Evolutionary conservation across 768 basidiomycete genomes (phyloP).

Genomic region (Termitomyces sp.): DNA sequence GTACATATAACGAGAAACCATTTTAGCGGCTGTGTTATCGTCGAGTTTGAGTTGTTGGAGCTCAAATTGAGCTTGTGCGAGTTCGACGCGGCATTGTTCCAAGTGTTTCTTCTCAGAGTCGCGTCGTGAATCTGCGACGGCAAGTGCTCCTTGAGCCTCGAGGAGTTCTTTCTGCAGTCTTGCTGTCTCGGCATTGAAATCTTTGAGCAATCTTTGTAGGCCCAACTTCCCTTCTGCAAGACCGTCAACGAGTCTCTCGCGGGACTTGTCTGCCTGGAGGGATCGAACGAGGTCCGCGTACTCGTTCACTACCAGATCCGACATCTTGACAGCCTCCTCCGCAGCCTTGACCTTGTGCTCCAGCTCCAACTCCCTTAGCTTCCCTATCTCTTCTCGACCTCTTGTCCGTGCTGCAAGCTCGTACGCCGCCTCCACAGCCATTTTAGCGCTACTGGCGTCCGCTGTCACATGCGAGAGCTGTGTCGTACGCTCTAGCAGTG

Average conservation of each 20-base stretch:
- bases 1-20: conserved; percentile 84
- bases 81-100: conserved; percentile 35
- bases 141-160: conserved; percentile 38
- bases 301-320: conserved; percentile 60
- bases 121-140: conserved; percentile 31
- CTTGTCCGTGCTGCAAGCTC: conserved; percentile 48
- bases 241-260: conserved; percentile 21
- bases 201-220: conserved; percentile 41
- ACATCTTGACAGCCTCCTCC: conserved; percentile 56
- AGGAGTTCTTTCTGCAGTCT: conserved; percentile 37
- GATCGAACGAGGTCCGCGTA: conserved; percentile 71
- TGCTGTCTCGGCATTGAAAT: conserved; percentile 44
- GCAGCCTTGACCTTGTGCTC: conserved; percentile 37
- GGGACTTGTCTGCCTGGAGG: conserved; percentile 41
- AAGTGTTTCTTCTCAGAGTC: conserved; percentile 40
- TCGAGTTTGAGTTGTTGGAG: conserved; percentile 54
- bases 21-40: conserved; percentile 71
- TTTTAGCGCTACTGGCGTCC: conserved; percentile 36
- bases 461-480: conserved; percentile 39
- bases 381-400: conserved; percentile 48
- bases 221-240: conserved; percentile 44
- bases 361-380: conserved; percentile 42
- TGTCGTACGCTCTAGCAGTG: conserved; percentile 40
- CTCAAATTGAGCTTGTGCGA: conserved; percentile 42
- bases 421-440: conserved; percentile 45